Percentiles rank a stretch among this genome's conserved stretches.
phyloP scores from a whole-genome alignment of 176 grass and related monocot genomes.

The Musa itinerans region DNA sequence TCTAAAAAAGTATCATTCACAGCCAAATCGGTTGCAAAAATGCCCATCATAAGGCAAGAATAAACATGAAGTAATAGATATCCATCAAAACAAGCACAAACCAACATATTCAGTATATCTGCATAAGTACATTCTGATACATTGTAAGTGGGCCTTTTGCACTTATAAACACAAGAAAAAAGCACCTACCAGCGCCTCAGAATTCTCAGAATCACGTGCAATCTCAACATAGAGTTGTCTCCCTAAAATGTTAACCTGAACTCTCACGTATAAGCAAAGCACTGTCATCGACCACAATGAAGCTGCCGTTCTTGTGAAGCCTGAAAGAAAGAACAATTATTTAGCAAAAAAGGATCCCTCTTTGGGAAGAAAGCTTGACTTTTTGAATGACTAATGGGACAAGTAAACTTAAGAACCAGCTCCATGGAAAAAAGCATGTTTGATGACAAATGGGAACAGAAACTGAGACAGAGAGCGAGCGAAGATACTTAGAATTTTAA shows the following conservation, averaged over 20 bases:
- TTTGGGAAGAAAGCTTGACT: background rate
- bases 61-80: too few relatives aligned
- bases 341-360: background rate
- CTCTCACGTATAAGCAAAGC: conserved; percentile 90
- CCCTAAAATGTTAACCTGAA: conserved; percentile 95
- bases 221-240: conserved; percentile 90
- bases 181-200: conserved; percentile 33
- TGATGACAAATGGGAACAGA: background rate
- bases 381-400: background rate
- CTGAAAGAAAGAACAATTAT: conserved; percentile 27
- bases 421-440: background rate
- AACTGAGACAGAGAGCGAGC: background rate
- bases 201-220: conserved; percentile 47
- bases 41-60: too few relatives aligned
- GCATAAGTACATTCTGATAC: too few relatives aligned
- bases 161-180: background rate
- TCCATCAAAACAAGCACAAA: too few relatives aligned
- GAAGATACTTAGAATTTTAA: conserved; percentile 67
- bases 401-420: background rate
- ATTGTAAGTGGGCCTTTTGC: too few relatives aligned
- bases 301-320: conserved; percentile 76
- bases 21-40: too few relatives aligned
- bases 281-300: conserved; percentile 81
- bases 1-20: too few relatives aligned
- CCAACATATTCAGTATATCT: background rate